These are phyloP conservation scores for Chaetomiaceae sp. DNA, from an alignment of 2,329 filamentous ascomycete genomes.

Conservation along the genomic window DNA sequence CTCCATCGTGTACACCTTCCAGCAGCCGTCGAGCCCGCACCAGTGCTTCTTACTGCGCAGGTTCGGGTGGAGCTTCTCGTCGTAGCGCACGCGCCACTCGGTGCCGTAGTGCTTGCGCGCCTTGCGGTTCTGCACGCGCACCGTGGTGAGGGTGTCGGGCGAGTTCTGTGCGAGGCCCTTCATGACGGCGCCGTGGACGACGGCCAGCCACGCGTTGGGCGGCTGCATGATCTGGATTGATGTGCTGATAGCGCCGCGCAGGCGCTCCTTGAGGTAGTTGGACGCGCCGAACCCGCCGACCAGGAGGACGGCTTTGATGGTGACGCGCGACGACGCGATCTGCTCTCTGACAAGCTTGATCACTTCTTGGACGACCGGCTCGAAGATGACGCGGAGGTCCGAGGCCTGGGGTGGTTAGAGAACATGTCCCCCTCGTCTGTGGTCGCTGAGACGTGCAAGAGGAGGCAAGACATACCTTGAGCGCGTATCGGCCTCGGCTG, in stretches of 20 bases:
- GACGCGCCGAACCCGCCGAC: conserved; percentile 47
- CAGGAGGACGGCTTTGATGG: conserved; percentile 42
- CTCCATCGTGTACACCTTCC: conserved; percentile 37
- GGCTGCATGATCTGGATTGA: conserved; percentile 44
- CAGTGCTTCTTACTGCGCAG: conserved; percentile 33
- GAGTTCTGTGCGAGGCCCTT: conserved; percentile 39
- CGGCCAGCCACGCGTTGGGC: conserved; percentile 44
- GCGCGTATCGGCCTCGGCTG: conserved; percentile 33
- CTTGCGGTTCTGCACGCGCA: conserved; percentile 37
- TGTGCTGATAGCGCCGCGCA: conserved; percentile 34
- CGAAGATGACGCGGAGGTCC: conserved; percentile 40
- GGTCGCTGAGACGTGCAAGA: too few relatives aligned
- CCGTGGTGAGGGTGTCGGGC: conserved; percentile 32
- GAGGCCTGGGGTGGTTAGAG: conserved; percentile 24
- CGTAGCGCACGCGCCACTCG: conserved; percentile 31
- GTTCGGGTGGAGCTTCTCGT: conserved; percentile 30
- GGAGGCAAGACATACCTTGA: conserved; percentile 24
- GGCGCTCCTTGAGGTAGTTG: conserved; percentile 39
- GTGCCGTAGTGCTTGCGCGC: conserved; percentile 43
- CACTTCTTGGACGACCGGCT: conserved; percentile 40
- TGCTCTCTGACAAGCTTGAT: conserved; percentile 41
- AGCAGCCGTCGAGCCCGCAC: conserved; percentile 35
- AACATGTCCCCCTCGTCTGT: too few relatives aligned
- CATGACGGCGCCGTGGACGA: conserved; percentile 48
- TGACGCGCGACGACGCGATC: conserved; percentile 37